Conservation (phyloP, 2,329 filamentous ascomycete species). For the Alternaria brassicicola region DNA sequence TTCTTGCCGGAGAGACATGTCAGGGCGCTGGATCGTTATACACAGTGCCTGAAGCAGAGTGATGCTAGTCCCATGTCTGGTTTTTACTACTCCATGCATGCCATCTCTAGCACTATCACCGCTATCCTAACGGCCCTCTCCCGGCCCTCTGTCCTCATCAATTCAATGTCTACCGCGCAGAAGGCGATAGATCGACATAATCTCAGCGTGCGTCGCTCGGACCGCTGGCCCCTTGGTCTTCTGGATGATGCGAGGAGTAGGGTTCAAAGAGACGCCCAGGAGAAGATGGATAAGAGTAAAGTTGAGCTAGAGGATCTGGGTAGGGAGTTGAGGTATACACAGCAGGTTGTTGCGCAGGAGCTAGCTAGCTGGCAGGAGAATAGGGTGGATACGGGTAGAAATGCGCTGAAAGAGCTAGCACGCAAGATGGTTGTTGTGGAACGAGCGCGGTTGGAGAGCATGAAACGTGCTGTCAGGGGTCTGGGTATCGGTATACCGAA, state of each 20-base stretch:
- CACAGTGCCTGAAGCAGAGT: constrained; percentile 66
- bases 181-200: constrained; percentile 79
- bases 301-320: constrained; percentile 75
- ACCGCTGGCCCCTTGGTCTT: constrained; percentile 79
- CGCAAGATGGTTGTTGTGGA: constrained; percentile 80
- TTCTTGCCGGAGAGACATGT: constrained; percentile 74
- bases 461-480: constrained; percentile 77
- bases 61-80: constrained; percentile 74
- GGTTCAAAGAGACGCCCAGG: constrained; percentile 82
- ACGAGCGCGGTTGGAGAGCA: constrained; percentile 75
- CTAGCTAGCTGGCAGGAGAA: constrained; percentile 93
- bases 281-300: constrained; percentile 73
- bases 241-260: constrained; percentile 87
- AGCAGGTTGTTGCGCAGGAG: constrained; percentile 90
- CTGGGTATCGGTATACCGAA: constrained; percentile 18
- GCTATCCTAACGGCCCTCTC: constrained; percentile 81
- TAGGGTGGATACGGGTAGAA: constrained; percentile 76
- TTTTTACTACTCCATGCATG: constrained; percentile 77
- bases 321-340: constrained; percentile 85
- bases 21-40: constrained; percentile 74
- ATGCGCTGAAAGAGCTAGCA: constrained; percentile 77
- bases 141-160: constrained; percentile 78
- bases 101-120: constrained; percentile 81
- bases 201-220: constrained; percentile 73
- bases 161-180: constrained; percentile 73